phyloP scores from a whole-genome alignment of 345 rosid genomes.

The Euphorbia tirucalli region DNA sequence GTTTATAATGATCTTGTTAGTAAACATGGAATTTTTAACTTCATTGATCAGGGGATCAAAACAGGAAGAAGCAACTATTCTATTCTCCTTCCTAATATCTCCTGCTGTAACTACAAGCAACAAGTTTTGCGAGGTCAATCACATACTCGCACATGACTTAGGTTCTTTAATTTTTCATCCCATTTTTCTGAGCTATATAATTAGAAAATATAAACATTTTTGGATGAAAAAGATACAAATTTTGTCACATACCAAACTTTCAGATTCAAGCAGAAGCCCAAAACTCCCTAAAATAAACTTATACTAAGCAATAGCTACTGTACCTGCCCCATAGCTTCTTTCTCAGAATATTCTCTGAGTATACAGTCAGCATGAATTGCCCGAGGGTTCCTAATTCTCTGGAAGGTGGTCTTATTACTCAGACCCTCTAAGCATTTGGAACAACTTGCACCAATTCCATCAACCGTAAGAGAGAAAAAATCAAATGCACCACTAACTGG shows the following conservation, averaged over 20 bases:
- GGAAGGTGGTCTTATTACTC: conserved; percentile 52
- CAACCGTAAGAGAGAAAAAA: conserved; percentile 89
- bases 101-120: background rate
- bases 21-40: background rate
- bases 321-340: conserved; percentile 97
- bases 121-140: background rate
- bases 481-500: conserved; percentile 97
- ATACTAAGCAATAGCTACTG: background rate
- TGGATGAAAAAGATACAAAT: background rate
- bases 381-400: conserved; percentile 89
- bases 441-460: conserved; percentile 95
- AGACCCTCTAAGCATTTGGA: conserved; percentile 81
- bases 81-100: background rate
- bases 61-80: background rate
- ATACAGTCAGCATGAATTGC: conserved; percentile 76
- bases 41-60: too few relatives aligned
- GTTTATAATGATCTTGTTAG: background rate
- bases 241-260: background rate
- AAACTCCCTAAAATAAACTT: background rate
- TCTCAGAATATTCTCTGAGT: conserved; percentile 75
- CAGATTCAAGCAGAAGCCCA: background rate
- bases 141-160: background rate
- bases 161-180: background rate
- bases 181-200: background rate
- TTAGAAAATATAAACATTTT: background rate